Evolutionary conservation across 345 rosid genomes (phyloP), one percentile per base, ranked within the genome.

Genomic region (Alliaria petiolata): DNA sequence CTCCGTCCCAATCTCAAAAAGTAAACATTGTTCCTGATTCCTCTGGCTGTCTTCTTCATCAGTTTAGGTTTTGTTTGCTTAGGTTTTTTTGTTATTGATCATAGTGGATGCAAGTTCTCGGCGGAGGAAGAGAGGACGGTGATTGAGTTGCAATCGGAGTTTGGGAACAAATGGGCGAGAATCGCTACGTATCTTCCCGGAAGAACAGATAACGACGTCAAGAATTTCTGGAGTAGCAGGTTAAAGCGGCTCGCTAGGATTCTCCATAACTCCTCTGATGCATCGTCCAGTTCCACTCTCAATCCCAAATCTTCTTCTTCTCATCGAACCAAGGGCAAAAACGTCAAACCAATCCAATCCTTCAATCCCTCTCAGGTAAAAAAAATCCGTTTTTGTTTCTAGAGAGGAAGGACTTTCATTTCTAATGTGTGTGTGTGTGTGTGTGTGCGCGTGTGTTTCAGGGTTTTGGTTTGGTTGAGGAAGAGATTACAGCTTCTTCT

Each of bases 161-260:
- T 89, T 16, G 99, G 98, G 3, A 91, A 95, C 81, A 95, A 89
- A 78, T 91, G 98, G 99, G 99, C 98, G 0, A 88, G 83, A 71
- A 95, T 95, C 12, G 98, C 99, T 0, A 88, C 99, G 0, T 84
- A 83, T 74, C 72, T 95, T 76, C 81, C 89, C 0, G 99, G 98
- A 3, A 79, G 99, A 54, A 89, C 98, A 10, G 98, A 95, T 30
- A 92, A 90, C 57, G 99, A 95, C 52, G 97, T 95, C 5, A 95
- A 95, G 89, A 92, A 89, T 65, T 95, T 92, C 52, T 95, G 99
- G 98, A 95, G 98, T 69, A 92, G 97, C 30, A 75, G 99, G 71
- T 90, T 86, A 56, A 95, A 92, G 84, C 81, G 89, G 50, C 78
- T 95, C 42, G 93, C 90, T 3, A 83, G 96, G 83, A 84, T 89